phyloP scores from a whole-genome alignment of 495 filamentous ascomycete species.

The Poronia punctata region DNA sequence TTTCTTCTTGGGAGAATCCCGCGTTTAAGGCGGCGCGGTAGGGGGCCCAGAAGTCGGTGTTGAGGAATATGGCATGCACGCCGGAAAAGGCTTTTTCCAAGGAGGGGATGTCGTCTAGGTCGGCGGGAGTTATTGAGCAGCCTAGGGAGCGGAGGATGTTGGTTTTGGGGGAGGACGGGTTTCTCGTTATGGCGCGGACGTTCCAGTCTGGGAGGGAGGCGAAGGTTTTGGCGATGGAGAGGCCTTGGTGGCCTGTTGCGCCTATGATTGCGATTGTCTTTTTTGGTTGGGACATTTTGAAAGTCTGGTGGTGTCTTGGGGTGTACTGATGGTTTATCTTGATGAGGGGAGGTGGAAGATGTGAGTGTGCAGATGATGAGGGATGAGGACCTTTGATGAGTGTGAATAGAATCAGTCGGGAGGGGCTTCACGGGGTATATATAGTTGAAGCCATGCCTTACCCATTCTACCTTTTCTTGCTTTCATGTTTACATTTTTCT shows the following conservation, averaged over 20 bases:
- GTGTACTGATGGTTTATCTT: background rate
- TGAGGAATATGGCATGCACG: conserved; percentile 14
- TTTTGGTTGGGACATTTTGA: conserved; percentile 2
- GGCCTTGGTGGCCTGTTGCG: conserved; percentile 33
- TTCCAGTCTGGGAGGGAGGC: conserved; percentile 20
- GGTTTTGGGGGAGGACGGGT: conserved; percentile 14
- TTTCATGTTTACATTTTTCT: too few species aligned
- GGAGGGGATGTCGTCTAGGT: conserved; percentile 4
- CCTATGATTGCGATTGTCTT: conserved; percentile 23
- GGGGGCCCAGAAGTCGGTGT: conserved; percentile 16
- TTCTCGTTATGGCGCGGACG: conserved; percentile 30
- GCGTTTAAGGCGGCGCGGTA: conserved; percentile 5
- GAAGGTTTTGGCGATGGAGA: conserved; percentile 32
- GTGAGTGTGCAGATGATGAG: background rate
- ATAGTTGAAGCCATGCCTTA: background rate
- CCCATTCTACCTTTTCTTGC: too few species aligned
- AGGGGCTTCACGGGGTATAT: background rate
- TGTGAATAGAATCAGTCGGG: too few species aligned
- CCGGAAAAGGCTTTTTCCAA: conserved; percentile 11
- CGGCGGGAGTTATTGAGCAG: conserved; percentile 22
- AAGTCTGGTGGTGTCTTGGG: background rate
- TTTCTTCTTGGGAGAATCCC: conserved; percentile 14
- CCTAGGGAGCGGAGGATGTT: conserved; percentile 17
- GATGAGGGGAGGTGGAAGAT: background rate
- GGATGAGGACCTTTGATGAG: background rate